A percentile compares a stretch with the other conserved stretches of the same genome.
Conservation (phyloP, 805 yeast species). For the Schwanniomyces pseudopolymorphus region DNA sequence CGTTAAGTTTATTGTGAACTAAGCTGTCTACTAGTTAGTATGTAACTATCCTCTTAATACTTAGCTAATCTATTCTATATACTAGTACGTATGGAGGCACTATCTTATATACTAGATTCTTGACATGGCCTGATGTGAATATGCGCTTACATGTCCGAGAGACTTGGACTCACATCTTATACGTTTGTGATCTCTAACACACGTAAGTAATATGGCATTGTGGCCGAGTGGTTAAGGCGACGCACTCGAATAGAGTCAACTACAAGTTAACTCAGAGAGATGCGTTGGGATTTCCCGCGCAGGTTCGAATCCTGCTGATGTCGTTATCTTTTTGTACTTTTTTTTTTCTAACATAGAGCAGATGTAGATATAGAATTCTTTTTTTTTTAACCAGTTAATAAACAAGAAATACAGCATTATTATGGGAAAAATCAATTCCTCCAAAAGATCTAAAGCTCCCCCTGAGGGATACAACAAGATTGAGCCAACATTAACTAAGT, state of each 20-base stretch:
- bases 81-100: too few relatives aligned
- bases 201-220: conserved; percentile 9
- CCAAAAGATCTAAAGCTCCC: conserved; percentile 48
- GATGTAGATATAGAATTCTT: too few relatives aligned
- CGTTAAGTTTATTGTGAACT: too few relatives aligned
- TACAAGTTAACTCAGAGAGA: conserved; percentile 6
- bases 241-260: conserved; percentile 13
- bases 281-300: conserved; percentile 45
- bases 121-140: too few relatives aligned
- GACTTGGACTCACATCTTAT: too few relatives aligned
- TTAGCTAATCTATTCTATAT: too few relatives aligned
- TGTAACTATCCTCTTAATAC: too few relatives aligned
- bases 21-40: too few relatives aligned
- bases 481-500: conserved; percentile 62
- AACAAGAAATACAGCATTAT: not conserved
- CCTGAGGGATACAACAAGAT: conserved; percentile 77
- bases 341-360: not conserved
- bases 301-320: conserved; percentile 63
- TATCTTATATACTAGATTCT: too few relatives aligned
- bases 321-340: conserved; percentile 29
- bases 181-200: too few relatives aligned
- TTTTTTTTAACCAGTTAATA: not conserved
- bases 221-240: conserved; percentile 19
- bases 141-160: too few relatives aligned
- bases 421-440: conserved; percentile 48